Evolutionary conservation across 805 yeast species (phyloP).

Genomic region (Saturnispora quitensis): DNA sequence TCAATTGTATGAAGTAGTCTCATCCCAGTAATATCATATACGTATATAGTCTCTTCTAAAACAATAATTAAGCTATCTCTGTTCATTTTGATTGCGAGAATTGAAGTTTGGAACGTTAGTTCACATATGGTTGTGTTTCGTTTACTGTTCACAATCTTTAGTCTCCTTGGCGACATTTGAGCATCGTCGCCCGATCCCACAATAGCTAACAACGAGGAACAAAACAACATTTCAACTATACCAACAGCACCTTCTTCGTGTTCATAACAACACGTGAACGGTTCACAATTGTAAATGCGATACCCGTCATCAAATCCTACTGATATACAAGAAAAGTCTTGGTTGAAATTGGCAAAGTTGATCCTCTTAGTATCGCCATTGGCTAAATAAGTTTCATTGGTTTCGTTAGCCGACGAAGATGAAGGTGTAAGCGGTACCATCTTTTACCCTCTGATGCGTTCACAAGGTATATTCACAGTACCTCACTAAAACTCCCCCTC

Average conservation of each 20-base stretch:
- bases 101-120: slow-evolving; percentile 74
- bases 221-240: slow-evolving; percentile 83
- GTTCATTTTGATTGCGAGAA: slow-evolving; percentile 70
- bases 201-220: slow-evolving; percentile 76
- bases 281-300: slow-evolving; percentile 80
- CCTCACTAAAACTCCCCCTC: not conserved
- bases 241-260: slow-evolving; percentile 46
- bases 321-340: slow-evolving; percentile 77
- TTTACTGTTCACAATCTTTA: slow-evolving; percentile 78
- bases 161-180: slow-evolving; percentile 67
- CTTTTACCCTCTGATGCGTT: not conserved
- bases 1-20: slow-evolving; percentile 69
- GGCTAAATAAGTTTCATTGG: not conserved
- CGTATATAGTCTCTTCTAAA: slow-evolving; percentile 72
- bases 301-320: slow-evolving; percentile 62
- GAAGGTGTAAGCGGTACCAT: slow-evolving; percentile 1
- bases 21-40: slow-evolving; percentile 88
- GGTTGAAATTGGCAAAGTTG: slow-evolving; percentile 62
- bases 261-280: slow-evolving; percentile 67
- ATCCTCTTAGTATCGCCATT: slow-evolving; percentile 2
- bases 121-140: slow-evolving; percentile 68
- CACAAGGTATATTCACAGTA: not conserved
- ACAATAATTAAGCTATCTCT: slow-evolving; percentile 77
- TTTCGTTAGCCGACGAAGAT: not conserved
- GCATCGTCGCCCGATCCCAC: slow-evolving; percentile 79